phyloP scores from a whole-genome alignment of 768 basidiomycete genomes.

The Phlebiopsis flavidoalba region DNA sequence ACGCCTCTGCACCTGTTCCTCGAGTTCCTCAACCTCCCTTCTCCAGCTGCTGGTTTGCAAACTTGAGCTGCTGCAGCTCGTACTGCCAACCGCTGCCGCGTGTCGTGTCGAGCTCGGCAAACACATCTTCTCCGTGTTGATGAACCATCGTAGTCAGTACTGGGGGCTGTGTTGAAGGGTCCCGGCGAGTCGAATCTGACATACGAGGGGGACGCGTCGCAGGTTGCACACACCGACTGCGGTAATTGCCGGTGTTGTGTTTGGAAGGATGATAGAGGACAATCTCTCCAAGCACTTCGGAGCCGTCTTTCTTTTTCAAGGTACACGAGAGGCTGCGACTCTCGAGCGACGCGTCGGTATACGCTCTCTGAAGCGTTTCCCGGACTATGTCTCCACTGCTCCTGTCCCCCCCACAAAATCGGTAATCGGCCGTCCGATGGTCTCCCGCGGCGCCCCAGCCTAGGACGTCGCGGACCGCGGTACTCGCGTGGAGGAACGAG shows the following conservation, averaged over 20 bases:
- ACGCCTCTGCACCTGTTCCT: slow-evolving; percentile 15
- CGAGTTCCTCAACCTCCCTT: slow-evolving; percentile 51
- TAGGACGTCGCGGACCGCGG: slow-evolving; percentile 54
- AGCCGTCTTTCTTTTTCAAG: slow-evolving; percentile 36
- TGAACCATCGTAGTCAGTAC: slow-evolving; percentile 8
- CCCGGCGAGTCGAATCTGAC: slow-evolving; percentile 24
- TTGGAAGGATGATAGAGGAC: slow-evolving; percentile 33
- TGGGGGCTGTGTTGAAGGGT: neutral
- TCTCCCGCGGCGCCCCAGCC: slow-evolving; percentile 55
- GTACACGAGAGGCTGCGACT: slow-evolving; percentile 28
- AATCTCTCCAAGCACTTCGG: slow-evolving; percentile 26
- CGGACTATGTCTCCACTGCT: slow-evolving; percentile 13
- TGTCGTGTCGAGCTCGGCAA: slow-evolving; percentile 64
- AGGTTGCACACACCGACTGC: neutral
- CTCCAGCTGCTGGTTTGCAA: slow-evolving; percentile 57
- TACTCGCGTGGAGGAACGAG: slow-evolving; percentile 47
- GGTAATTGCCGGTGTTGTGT: neutral
- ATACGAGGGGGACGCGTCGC: slow-evolving; percentile 11
- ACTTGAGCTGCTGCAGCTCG: slow-evolving; percentile 79
- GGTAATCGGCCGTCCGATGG: slow-evolving; percentile 41
- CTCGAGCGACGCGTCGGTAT: slow-evolving; percentile 14
- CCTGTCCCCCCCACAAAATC: slow-evolving; percentile 23
- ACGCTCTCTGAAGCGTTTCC: slow-evolving; percentile 20
- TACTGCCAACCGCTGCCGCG: slow-evolving; percentile 89
- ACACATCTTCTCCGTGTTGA: slow-evolving; percentile 40